phyloP scores from a whole-genome alignment of 2,329 filamentous ascomycete genomes.

The Verticillium longisporum region DNA sequence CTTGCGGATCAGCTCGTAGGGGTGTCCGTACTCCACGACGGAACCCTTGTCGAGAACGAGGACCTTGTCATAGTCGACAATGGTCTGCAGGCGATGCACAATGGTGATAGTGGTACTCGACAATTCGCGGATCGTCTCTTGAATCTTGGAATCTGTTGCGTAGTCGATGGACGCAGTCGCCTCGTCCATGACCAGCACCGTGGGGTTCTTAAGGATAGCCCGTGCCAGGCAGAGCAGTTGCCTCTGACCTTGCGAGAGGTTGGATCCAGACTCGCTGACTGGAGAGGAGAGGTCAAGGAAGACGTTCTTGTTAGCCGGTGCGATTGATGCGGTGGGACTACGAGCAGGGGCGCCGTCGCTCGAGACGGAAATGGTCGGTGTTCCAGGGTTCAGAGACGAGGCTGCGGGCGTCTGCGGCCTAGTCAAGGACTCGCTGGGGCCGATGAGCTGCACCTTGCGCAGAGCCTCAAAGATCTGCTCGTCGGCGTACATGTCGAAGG shows the following conservation, averaged over 20 bases:
- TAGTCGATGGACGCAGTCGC: conserved; percentile 97
- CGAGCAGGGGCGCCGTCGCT: conserved; percentile 5
- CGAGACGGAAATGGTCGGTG: conserved; percentile 4
- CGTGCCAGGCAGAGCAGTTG: conserved; percentile 91
- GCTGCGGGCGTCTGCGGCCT: conserved; percentile 17
- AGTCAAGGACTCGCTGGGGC: conserved; percentile 40
- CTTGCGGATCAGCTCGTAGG: conserved; percentile 70
- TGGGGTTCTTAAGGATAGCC: conserved; percentile 83
- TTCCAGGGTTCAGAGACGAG: conserved; percentile 7
- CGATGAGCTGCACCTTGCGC: conserved; percentile 82
- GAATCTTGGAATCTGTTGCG: conserved; percentile 89
- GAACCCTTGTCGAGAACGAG: conserved; percentile 84
- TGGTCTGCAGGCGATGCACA: conserved; percentile 90
- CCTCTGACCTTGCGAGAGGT: conserved; percentile 91
- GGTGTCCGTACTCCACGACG: conserved; percentile 87
- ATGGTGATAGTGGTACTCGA: conserved; percentile 94
- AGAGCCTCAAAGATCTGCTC: conserved; percentile 85
- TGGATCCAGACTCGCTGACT: conserved; percentile 85
- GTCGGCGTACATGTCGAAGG: conserved; percentile 82
- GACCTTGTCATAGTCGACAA: conserved; percentile 97
- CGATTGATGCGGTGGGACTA: conserved; percentile 14
- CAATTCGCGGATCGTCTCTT: conserved; percentile 91
- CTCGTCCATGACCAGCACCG: conserved; percentile 98
- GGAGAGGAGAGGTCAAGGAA: conserved; percentile 81
- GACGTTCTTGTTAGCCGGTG: conserved; percentile 81